Conservation (phyloP, 768 basidiomycete species). For the Boletus coccyginus region DNA sequence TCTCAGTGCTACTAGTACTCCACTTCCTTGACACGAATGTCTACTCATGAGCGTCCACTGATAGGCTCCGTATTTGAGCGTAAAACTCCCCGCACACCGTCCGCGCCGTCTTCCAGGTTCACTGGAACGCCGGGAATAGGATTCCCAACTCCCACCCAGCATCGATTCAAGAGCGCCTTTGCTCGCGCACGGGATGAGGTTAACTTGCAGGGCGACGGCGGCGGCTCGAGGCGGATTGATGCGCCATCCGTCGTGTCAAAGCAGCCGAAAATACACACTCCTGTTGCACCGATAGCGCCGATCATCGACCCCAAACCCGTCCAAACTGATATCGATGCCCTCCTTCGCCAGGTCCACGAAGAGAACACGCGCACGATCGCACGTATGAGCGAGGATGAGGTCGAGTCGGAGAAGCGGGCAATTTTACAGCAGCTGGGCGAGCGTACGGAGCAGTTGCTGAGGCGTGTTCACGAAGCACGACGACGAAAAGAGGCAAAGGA, state of each 20-base stretch:
- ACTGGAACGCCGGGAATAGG: slow-evolving; percentile 36
- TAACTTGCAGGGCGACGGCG: slow-evolving; percentile 16
- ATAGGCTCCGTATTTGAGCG: slow-evolving; percentile 51
- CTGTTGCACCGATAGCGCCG: background rate
- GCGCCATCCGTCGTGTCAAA: slow-evolving; percentile 31
- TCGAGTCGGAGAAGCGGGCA: slow-evolving; percentile 60
- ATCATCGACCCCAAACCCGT: slow-evolving; percentile 13
- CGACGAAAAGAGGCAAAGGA: slow-evolving; percentile 12
- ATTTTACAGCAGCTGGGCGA: slow-evolving; percentile 72
- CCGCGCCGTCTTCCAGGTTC: slow-evolving; percentile 24
- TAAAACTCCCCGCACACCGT: slow-evolving; percentile 23
- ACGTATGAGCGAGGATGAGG: slow-evolving; percentile 69
- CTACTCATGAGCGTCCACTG: slow-evolving; percentile 27
- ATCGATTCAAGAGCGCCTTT: slow-evolving; percentile 65
- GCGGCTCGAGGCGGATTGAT: slow-evolving; percentile 6
- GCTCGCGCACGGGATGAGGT: slow-evolving; percentile 43
- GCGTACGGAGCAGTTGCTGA: slow-evolving; percentile 60
- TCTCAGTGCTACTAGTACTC: background rate
- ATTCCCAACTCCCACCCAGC: slow-evolving; percentile 57
- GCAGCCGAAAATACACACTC: background rate
- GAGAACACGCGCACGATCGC: slow-evolving; percentile 66
- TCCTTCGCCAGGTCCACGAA: slow-evolving; percentile 56
- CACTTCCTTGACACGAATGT: slow-evolving; percentile 13
- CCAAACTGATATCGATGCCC: slow-evolving; percentile 34
- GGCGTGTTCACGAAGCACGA: slow-evolving; percentile 25